Evolutionary conservation across 164 flowering plant species (phyloP), one percentile per base, ranked within the genome.

Genomic region (Litsea cubeba): DNA sequence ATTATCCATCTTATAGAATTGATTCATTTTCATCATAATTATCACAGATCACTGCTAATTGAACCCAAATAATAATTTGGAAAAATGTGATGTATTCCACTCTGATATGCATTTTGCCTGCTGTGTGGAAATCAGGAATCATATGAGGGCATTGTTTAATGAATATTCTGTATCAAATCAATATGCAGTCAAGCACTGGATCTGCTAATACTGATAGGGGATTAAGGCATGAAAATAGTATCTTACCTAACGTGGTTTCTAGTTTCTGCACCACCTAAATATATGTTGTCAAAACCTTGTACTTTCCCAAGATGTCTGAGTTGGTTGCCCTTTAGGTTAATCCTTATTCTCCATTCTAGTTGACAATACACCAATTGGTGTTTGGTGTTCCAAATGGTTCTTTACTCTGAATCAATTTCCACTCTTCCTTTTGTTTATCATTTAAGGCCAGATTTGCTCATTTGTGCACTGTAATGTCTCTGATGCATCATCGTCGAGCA

Each of bases 371-470:
- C 6, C 60, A 66, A 66, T 28, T 66, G 49, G 17, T 66, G 69
- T 18, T 66, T 18, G 11, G 17, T 66, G 69, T 18, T 66, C 30
- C 5, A 24, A 30, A 11, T 22, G 26, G 26, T n/a, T 30, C 26
- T 17, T 50, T 2, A 1, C 17, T 70, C 62, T 73, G 62, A 69
- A 22, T 25, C 46, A 14, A 2, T 69, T 70, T 50, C 67, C 69
- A 62, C 50, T 71, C 7, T 58, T 68, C 23, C 23, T 66, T 62
- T 11, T 73, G 65, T 71, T 76, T 68, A 71, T 77, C 32, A 77
- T 77, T 82, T 69, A 83, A 96, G 99, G 97, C 97, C 79, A 91
- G 98, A 79, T 96, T 94, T 91, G 99, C 97, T 83, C 99, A 96
- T 84, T 70, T 96, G 65, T 96, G 97, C 77, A 94, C 98, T 40